Evolutionary conservation across 441 rosid genomes (phyloP).

Genomic region (Populus hybrid): DNA sequence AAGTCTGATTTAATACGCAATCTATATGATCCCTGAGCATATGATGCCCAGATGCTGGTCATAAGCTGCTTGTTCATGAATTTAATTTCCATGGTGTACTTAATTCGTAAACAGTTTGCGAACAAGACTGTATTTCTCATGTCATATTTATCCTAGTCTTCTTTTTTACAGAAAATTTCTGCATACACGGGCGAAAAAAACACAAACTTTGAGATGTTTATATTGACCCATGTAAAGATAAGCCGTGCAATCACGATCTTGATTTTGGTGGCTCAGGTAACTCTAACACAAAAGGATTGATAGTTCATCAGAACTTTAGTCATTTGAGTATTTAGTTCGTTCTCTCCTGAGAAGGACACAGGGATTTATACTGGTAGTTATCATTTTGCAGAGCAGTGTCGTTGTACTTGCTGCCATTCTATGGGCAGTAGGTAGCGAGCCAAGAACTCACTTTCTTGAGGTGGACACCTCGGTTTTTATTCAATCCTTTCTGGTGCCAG

Average conservation of each 20-base stretch:
- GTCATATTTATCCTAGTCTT: neutral
- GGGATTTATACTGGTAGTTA: neutral
- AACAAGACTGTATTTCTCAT: neutral
- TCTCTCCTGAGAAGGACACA: neutral
- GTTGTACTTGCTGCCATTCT: slow-evolving; percentile 25
- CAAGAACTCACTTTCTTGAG: slow-evolving; percentile 11
- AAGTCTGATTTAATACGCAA: neutral
- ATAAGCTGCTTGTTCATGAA: neutral
- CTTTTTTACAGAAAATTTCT: slow-evolving; percentile 30
- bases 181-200: slow-evolving; percentile 21
- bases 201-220: slow-evolving; percentile 25
- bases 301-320: too few species aligned
- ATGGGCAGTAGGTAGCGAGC: slow-evolving; percentile 29
- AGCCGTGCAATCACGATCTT: slow-evolving; percentile 28
- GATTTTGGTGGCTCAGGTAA: slow-evolving; percentile 43
- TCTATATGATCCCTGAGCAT: neutral
- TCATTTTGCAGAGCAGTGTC: slow-evolving; percentile 30
- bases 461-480: slow-evolving; percentile 22
- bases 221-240: slow-evolving; percentile 33
- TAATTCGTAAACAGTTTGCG: neutral
- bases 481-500: slow-evolving; percentile 47
- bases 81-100: neutral
- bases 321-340: neutral
- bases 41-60: neutral
- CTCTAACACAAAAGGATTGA: neutral